Percentiles rank a stretch among this genome's conserved stretches.
Evolutionary conservation across 176 grass and related monocot species (phyloP).

Genomic region (Tillandsia leiboldiana): DNA sequence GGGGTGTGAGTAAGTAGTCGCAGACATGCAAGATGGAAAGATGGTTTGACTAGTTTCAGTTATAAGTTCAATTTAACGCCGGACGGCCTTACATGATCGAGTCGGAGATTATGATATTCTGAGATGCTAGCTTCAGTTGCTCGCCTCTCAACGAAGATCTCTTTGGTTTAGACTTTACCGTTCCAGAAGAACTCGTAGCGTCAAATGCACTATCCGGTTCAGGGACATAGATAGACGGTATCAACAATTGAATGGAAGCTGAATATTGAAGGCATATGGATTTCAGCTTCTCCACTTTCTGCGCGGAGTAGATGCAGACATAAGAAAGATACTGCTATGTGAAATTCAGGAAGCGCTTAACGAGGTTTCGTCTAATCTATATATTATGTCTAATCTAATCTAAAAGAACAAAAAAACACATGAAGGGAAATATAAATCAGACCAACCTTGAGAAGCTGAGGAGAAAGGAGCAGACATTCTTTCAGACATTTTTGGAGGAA

Average conservation of each 20-base stretch:
- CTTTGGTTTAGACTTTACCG: constrained; percentile 32
- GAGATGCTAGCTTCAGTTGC: constrained; percentile 48
- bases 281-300: constrained; percentile 96
- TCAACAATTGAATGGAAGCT: constrained; percentile 70
- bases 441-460: constrained; percentile 71
- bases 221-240: constrained; percentile 53
- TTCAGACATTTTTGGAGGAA: constrained; percentile 98
- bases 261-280: constrained; percentile 75
- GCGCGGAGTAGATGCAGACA: constrained; percentile 18
- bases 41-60: not conserved
- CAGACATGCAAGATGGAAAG: not conserved
- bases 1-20: too few species aligned
- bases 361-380: not conserved
- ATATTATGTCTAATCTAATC: not conserved
- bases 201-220: constrained; percentile 33
- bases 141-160: constrained; percentile 36
- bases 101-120: constrained; percentile 57
- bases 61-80: not conserved
- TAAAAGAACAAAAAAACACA: not conserved
- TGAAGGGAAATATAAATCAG: constrained; percentile 5
- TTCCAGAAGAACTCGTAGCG: not conserved
- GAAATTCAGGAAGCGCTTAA: not conserved
- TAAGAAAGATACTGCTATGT: not conserved
- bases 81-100: constrained; percentile 52
- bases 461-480: constrained; percentile 89